Conservation (phyloP, 2,329 filamentous ascomycete genomes). For the Aspergillus puulaauensis region DNA sequence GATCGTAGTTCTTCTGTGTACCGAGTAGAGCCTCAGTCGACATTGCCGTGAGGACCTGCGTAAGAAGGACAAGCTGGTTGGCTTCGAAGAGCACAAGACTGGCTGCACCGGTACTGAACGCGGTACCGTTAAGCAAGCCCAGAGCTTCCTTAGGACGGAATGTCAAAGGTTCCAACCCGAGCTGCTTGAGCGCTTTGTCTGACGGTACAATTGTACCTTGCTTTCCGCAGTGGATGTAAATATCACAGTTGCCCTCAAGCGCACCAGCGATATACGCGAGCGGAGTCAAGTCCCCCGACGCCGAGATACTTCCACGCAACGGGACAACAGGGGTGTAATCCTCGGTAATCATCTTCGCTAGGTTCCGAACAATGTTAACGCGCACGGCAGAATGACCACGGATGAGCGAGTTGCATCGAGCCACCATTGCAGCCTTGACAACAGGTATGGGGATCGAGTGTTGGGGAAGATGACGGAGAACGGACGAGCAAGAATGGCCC, state of each 20-base stretch:
- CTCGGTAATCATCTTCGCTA: constrained; percentile 17
- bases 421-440: constrained; percentile 56
- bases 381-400: constrained; percentile 56
- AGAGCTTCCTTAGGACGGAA: constrained; percentile 54
- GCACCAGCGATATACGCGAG: constrained; percentile 37
- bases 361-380: constrained; percentile 17
- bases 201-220: constrained; percentile 25
- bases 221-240: constrained; percentile 30
- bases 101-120: constrained; percentile 48
- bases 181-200: constrained; percentile 31
- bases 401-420: constrained; percentile 55
- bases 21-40: constrained; percentile 59
- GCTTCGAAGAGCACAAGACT: constrained; percentile 53
- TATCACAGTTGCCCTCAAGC: constrained; percentile 39
- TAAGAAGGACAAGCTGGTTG: constrained; percentile 53
- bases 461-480: constrained; percentile 7
- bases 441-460: constrained; percentile 51
- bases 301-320: constrained; percentile 37
- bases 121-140: constrained; percentile 52
- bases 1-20: constrained; percentile 56
- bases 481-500: constrained; percentile 5
- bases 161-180: constrained; percentile 31
- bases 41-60: constrained; percentile 63
- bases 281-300: constrained; percentile 39
- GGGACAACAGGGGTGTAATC: constrained; percentile 34